Evolutionary conservation across 1,284 basidiomycete genomes (phyloP).

Genomic region (Ustilago lituana): DNA sequence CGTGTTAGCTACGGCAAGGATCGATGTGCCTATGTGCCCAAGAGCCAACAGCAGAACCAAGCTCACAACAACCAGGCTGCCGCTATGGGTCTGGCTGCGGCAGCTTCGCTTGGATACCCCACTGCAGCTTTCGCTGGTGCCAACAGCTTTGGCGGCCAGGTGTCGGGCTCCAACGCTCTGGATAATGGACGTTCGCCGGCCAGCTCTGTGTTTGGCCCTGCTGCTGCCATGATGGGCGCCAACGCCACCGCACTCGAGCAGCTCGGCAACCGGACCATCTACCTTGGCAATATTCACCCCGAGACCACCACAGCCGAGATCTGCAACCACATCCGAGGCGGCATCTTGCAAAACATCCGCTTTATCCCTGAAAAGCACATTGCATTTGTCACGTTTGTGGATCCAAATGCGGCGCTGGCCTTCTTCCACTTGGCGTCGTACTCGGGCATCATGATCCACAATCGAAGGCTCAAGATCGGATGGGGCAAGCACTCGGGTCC

Average conservation of each 20-base stretch:
- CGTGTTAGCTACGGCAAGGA: conserved; percentile 66
- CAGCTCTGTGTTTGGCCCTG: conserved; percentile 49
- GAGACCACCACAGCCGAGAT: conserved; percentile 66
- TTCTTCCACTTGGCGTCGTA: conserved; percentile 65
- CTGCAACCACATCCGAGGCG: conserved; percentile 67
- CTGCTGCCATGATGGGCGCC: conserved; percentile 51
- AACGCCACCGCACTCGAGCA: conserved; percentile 53
- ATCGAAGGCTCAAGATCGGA: conserved; percentile 64
- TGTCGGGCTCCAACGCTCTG: conserved; percentile 3
- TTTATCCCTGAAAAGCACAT: conserved; percentile 66
- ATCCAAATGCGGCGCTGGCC: conserved; percentile 63
- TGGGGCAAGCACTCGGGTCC: conserved; percentile 67
- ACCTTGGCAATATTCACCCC: conserved; percentile 66
- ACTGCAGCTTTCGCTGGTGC: conserved; percentile 48
- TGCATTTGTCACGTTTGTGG: conserved; percentile 66
- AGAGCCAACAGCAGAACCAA: conserved; percentile 66
- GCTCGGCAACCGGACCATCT: conserved; percentile 66
- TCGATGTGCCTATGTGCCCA: conserved; percentile 66
- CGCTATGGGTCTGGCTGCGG: conserved; percentile 65
- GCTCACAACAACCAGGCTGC: conserved; percentile 66
- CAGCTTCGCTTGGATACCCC: conserved; percentile 65
- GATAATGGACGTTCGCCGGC: conserved; percentile 41
- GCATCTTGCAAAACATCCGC: conserved; percentile 64
- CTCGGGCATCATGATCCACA: conserved; percentile 65
- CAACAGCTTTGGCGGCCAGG: not conserved